phyloP scores from a whole-genome alignment of 306 rosid genomes.

The Cucurbita pepo region DNA sequence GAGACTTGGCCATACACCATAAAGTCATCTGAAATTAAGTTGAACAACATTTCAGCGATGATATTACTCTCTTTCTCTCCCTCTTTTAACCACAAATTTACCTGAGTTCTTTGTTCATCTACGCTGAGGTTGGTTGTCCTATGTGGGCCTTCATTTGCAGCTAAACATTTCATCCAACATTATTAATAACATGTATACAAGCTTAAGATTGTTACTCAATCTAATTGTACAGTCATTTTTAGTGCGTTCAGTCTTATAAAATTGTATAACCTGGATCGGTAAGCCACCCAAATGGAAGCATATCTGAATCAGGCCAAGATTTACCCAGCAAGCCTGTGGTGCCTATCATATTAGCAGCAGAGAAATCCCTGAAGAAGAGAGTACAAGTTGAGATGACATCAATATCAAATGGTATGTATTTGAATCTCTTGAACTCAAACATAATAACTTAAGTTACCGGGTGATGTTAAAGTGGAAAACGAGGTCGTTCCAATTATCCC shows the following conservation, averaged over 20 bases:
- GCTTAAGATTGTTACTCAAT: background rate
- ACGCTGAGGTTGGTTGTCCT: slow-evolving; percentile 31
- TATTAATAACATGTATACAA: background rate
- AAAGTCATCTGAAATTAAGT: slow-evolving; percentile 50
- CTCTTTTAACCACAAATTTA: background rate
- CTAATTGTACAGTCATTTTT: background rate
- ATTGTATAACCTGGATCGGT: slow-evolving; percentile 49
- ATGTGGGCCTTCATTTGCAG: slow-evolving; percentile 77
- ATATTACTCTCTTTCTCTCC: background rate
- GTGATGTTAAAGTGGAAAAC: slow-evolving; percentile 54
- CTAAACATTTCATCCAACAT: slow-evolving; percentile 16
- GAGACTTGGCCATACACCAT: slow-evolving; percentile 92
- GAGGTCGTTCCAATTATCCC: slow-evolving; percentile 77
- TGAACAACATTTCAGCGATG: background rate
- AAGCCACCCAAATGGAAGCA: slow-evolving; percentile 96
- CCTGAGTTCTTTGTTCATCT: slow-evolving; percentile 80
- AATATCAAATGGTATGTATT: background rate
- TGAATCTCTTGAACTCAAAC: slow-evolving; percentile 1
- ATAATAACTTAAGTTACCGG: slow-evolving; percentile 30
- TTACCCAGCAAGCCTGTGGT: slow-evolving; percentile 55
- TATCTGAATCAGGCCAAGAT: slow-evolving; percentile 99
- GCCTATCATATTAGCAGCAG: slow-evolving; percentile 66
- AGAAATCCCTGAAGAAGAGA: slow-evolving; percentile 44
- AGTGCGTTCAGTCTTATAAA: background rate
- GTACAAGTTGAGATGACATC: background rate